Percentiles rank a stretch among this genome's conserved stretches.
These are phyloP conservation scores for Ensete glaucum DNA, from an alignment of 176 grass and related monocot genomes.

Conservation along the genomic window DNA sequence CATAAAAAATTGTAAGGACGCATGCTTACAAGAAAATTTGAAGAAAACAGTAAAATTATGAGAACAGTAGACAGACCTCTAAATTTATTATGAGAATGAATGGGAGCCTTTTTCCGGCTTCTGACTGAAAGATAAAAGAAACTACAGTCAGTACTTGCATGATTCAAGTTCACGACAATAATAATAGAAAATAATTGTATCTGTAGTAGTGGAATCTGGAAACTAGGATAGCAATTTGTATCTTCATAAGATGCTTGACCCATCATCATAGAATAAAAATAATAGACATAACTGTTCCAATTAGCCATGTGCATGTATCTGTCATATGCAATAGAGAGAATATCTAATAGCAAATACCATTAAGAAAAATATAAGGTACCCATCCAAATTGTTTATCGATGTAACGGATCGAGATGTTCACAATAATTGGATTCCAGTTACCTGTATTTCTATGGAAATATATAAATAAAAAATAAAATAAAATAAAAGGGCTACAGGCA, in stretches of 20 bases:
- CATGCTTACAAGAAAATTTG: not conserved
- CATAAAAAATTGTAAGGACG: not conserved
- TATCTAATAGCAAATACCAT: not conserved
- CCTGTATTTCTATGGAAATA: not conserved
- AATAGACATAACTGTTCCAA: not conserved
- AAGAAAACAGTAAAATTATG: not conserved
- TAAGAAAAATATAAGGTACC: not conserved
- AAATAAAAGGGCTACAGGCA: no score
- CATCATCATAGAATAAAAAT: not conserved
- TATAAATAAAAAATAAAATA: not conserved
- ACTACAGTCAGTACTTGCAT: not conserved
- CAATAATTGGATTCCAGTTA: not conserved
- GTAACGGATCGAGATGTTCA: not conserved
- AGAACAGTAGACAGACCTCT: constrained; percentile 46
- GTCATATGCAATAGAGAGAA: not conserved
- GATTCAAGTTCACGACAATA: not conserved
- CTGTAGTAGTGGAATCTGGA: no score
- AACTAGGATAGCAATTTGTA: not conserved
- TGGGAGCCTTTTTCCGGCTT: constrained; percentile 79
- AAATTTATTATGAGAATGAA: constrained; percentile 92
- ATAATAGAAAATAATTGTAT: not conserved
- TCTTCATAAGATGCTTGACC: not conserved
- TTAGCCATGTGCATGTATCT: not conserved
- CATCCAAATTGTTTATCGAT: not conserved
- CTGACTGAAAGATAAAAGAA: constrained; percentile 47